Conservation (phyloP, 1,139 yeast genomes). For the Candida neerlandica region DNA sequence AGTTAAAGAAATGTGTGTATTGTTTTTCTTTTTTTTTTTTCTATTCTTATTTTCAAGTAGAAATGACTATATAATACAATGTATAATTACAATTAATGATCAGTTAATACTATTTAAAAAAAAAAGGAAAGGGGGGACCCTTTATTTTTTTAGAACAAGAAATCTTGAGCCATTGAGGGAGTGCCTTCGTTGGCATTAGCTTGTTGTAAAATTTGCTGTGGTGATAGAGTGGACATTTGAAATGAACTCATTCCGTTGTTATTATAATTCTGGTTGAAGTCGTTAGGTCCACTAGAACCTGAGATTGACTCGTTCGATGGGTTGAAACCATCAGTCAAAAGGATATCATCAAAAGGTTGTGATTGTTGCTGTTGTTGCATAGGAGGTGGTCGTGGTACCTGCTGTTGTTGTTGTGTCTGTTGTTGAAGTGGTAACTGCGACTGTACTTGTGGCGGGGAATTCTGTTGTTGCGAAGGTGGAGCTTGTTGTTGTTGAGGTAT, state of each 20-base stretch:
- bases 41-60: neutral
- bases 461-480: constrained; percentile 4
- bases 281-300: constrained; percentile 3
- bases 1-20: constrained; percentile 4
- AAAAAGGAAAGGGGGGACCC: too few species aligned
- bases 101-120: neutral
- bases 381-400: constrained; percentile 5
- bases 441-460: constrained; percentile 2
- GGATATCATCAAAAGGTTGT: constrained; percentile 11
- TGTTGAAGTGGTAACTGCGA: constrained; percentile 3
- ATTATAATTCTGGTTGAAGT: constrained; percentile 5
- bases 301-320: constrained; percentile 3
- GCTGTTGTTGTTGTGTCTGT: constrained; percentile 8
- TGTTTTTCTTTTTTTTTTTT: neutral
- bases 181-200: constrained; percentile 21
- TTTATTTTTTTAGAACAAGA: constrained; percentile 2
- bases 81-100: neutral
- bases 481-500: constrained; percentile 9
- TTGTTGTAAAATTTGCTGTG: constrained; percentile 43
- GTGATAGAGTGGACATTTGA: constrained; percentile 31
- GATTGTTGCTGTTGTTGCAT: constrained; percentile 11
- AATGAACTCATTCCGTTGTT: constrained; percentile 11
- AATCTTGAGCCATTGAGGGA: constrained; percentile 11
- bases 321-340: constrained; percentile 6
- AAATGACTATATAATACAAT: constrained; percentile 7